phyloP scores from a whole-genome alignment of 2,329 filamentous ascomycete genomes.

The Rutstroemia sp. region DNA sequence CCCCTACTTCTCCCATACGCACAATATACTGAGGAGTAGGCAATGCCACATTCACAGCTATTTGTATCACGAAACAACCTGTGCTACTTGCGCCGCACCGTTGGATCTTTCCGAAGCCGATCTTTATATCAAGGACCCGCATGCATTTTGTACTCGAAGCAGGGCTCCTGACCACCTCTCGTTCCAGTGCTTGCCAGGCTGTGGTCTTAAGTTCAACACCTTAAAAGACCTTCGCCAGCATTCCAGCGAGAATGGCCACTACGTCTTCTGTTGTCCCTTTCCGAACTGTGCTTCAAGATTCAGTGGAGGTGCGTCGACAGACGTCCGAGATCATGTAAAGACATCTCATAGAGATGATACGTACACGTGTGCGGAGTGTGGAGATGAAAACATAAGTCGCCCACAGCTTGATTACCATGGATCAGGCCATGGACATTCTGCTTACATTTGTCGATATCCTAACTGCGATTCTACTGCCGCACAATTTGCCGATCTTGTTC shows the following conservation, averaged over 20 bases:
- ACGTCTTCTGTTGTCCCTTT: not conserved
- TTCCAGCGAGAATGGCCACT: not conserved
- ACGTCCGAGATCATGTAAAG: accelerated
- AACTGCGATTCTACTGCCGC: not conserved
- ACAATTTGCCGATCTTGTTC: not conserved
- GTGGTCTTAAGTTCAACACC: not conserved
- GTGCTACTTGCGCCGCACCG: not conserved
- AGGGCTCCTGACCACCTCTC: not conserved
- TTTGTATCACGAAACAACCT: not conserved
- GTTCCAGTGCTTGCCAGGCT: not conserved
- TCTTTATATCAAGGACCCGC: not conserved
- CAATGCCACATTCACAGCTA: not conserved
- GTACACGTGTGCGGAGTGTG: not conserved
- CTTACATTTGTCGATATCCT: not conserved
- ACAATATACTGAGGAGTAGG: not conserved
- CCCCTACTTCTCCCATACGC: not conserved
- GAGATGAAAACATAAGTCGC: accelerated
- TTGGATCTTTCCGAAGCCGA: not conserved
- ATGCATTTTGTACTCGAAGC: not conserved
- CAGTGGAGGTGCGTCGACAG: not conserved
- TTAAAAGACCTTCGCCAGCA: not conserved
- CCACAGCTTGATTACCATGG: accelerated
- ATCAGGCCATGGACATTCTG: accelerated
- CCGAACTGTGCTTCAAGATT: not conserved
- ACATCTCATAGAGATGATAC: accelerated